These are phyloP conservation scores for Fusarium sp. DNA, from an alignment of 2,329 filamentous ascomycete genomes.

Conservation along the genomic window DNA sequence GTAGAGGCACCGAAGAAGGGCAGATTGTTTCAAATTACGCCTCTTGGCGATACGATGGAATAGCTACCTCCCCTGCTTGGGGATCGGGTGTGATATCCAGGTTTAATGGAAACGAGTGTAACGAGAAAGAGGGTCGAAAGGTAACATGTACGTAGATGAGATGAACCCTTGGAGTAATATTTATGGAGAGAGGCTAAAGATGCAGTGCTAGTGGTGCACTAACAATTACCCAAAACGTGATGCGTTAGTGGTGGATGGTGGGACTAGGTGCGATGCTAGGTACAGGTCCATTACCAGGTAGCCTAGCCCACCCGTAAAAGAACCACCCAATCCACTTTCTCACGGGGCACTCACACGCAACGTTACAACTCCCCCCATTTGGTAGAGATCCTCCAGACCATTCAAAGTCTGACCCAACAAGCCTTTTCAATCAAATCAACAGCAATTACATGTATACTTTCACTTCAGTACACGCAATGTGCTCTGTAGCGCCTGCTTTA, in stretches of 20 bases:
- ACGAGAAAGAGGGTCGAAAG: conserved; percentile 16
- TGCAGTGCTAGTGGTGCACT: conserved; percentile 10
- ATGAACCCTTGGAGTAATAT: conserved; percentile 14
- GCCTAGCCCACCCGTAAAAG: background rate
- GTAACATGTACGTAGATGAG: conserved; percentile 28
- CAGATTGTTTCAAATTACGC: conserved; percentile 32
- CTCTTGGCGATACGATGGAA: background rate
- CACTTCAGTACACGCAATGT: background rate
- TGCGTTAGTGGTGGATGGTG: conserved; percentile 3
- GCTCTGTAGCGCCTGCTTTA: conserved; percentile 14
- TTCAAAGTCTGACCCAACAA: conserved; percentile 34
- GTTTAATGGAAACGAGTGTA: conserved; percentile 9
- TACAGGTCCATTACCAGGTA: background rate
- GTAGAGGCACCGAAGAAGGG: conserved; percentile 12
- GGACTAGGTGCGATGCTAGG: background rate
- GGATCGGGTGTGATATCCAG: background rate
- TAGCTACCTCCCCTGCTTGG: background rate
- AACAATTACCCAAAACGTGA: conserved; percentile 2
- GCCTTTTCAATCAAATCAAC: conserved; percentile 3
- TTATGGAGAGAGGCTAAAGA: conserved; percentile 12
- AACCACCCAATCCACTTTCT: conserved; percentile 30
- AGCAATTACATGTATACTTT: conserved; percentile 12
- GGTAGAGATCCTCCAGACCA: conserved; percentile 30
- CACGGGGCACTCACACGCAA: conserved; percentile 38
- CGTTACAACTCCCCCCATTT: conserved; percentile 38